phyloP scores from a whole-genome alignment of 306 rosid genomes.

The Quercus variabilis region DNA sequence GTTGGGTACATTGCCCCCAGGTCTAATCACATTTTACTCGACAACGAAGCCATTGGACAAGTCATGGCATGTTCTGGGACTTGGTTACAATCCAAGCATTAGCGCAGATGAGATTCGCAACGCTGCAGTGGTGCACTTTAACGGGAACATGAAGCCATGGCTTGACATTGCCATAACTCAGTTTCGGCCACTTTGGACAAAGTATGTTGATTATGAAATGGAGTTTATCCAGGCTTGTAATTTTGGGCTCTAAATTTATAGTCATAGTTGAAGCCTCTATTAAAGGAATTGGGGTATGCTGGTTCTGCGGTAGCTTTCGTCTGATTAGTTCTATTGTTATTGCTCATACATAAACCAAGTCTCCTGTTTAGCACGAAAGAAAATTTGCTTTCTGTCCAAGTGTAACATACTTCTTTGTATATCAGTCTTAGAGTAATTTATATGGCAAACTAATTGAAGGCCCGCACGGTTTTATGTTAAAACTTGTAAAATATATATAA shows the following conservation, averaged over 20 bases:
- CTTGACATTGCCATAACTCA: slow-evolving; percentile 83
- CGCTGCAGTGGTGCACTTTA: slow-evolving; percentile 88
- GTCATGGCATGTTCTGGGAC: slow-evolving; percentile 91
- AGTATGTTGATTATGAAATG: slow-evolving; percentile 68
- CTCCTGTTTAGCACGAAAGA: slow-evolving; percentile 31
- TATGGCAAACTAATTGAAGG: background rate
- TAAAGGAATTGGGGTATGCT: slow-evolving; percentile 11
- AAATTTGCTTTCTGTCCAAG: slow-evolving; percentile 35
- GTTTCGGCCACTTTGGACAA: slow-evolving; percentile 78
- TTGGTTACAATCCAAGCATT: slow-evolving; percentile 86
- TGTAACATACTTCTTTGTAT: slow-evolving; percentile 50
- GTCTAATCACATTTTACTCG: slow-evolving; percentile 70
- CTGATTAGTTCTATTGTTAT: slow-evolving; percentile 22
- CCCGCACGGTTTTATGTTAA: no score
- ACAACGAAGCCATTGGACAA: slow-evolving; percentile 81
- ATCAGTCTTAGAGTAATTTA: slow-evolving; percentile 29
- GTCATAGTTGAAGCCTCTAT: slow-evolving; percentile 7
- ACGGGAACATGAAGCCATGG: slow-evolving; percentile 92
- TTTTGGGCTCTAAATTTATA: slow-evolving; percentile 51
- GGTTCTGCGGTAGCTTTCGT: slow-evolving; percentile 23
- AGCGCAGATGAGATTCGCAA: slow-evolving; percentile 69
- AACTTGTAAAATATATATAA: no score
- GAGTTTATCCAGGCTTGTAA: slow-evolving; percentile 86
- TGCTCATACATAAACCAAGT: slow-evolving; percentile 33
- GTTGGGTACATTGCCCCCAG: slow-evolving; percentile 82